Evolutionary conservation across 2,329 filamentous ascomycete species (phyloP).

Genomic region (Exophiala calicioides): DNA sequence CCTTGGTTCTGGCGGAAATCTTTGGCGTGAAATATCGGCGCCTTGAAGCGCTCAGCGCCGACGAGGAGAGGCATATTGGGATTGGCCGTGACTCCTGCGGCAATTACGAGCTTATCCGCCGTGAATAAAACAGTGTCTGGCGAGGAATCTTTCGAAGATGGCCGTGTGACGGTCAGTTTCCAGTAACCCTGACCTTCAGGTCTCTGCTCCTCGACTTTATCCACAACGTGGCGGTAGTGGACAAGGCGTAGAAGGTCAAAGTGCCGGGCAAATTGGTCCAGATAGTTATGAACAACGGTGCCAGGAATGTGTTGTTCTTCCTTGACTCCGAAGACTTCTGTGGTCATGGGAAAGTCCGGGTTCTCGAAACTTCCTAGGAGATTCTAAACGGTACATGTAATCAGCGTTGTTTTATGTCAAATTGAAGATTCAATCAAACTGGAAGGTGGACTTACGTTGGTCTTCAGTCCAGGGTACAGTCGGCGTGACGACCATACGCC

Average conservation of each 20-base stretch:
- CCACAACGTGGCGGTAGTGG: constrained; percentile 54
- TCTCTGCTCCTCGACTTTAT: constrained; percentile 46
- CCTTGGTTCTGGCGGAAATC: constrained; percentile 50
- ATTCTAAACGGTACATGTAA: too few species aligned
- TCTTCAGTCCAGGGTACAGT: constrained; percentile 67
- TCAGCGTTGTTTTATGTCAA: too few species aligned
- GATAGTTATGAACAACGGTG: constrained; percentile 56
- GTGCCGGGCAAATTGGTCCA: constrained; percentile 56
- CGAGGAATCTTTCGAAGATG: constrained; percentile 13
- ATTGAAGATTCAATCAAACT: too few species aligned
- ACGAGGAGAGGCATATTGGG: constrained; percentile 56
- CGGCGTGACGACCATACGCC: constrained; percentile 70
- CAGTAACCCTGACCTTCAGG: constrained; percentile 42
- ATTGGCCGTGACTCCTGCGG: constrained; percentile 62
- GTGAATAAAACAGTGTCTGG: too few species aligned
- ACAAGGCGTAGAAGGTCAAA: constrained; percentile 54
- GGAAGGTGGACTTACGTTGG: too few species aligned
- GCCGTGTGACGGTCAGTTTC: constrained; percentile 28
- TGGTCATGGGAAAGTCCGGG: constrained; percentile 70
- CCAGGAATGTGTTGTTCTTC: constrained; percentile 62
- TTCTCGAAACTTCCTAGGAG: constrained; percentile 72
- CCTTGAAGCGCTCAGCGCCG: constrained; percentile 53
- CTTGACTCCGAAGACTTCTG: constrained; percentile 51
- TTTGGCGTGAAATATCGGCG: constrained; percentile 60
- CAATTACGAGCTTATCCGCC: constrained; percentile 59